Evolutionary conservation across 495 filamentous ascomycete genomes (phyloP).

Genomic region (Penicillium odoratum): DNA sequence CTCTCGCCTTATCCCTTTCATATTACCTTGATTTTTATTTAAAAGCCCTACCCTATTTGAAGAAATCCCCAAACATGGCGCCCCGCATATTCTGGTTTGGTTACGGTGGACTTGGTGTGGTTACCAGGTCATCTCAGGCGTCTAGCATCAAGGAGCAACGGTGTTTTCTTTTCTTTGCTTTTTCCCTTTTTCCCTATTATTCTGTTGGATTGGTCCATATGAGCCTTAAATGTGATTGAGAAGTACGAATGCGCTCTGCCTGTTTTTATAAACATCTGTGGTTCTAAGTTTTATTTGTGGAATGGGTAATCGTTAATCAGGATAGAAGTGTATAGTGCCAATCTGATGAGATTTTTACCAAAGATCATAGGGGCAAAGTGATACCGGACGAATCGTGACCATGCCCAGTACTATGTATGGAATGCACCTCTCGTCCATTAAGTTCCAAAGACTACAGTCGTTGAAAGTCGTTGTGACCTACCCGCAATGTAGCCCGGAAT

Average conservation of each 20-base stretch:
- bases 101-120: neutral
- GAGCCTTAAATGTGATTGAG: constrained; percentile 4
- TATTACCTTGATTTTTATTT: neutral
- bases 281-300: neutral
- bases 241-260: neutral
- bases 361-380: neutral
- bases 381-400: too few relatives aligned
- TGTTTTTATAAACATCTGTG: neutral
- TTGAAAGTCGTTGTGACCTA: too few relatives aligned
- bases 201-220: neutral
- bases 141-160: constrained; percentile 9
- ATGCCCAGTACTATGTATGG: too few relatives aligned
- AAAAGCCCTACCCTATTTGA: neutral
- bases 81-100: constrained; percentile 2
- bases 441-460: too few relatives aligned
- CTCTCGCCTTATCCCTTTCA: neutral
- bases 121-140: neutral
- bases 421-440: too few relatives aligned
- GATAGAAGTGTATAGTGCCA: neutral
- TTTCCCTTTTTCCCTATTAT: neutral
- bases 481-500: too few relatives aligned
- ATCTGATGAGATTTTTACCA: neutral
- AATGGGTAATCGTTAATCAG: neutral
- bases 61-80: neutral
- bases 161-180: constrained; percentile 7